Base-by-base conservation (phyloP, 768 basidiomycete species). In the Collybiopsis luxurians region DNA sequence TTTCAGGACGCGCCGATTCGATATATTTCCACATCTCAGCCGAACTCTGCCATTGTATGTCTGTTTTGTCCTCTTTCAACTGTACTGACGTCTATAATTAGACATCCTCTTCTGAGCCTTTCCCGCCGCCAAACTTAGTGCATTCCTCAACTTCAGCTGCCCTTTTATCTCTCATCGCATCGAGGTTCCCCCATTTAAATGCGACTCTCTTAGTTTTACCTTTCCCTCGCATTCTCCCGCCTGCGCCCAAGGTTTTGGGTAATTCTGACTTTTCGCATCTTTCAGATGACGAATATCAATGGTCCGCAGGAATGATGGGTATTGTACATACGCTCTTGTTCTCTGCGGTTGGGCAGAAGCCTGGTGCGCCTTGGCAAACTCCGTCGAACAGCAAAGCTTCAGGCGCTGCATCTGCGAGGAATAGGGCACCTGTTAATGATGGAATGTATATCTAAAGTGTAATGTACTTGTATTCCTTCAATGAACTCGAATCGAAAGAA, bases 61-160 rank as follows among this genome's bases (percentile, higher is more conserved):
- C 6, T 19, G 27, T 13, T 21, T 46, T 47, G 6, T 34, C 5
- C 31, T 13, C 31, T 6, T 34, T 34, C 31, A 34, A 34, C 31
- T 34, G 5, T 5, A 34, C 31, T 34, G 31, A 34, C 13, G 6
- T 34, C 31, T 34, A 13, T 13, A 34, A 5, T 34, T 30, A 82
- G 79, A 66, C 68, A 56, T 59, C 65, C 2, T 62, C 68, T 19
- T 69, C 74, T 0, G 61, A 75, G 49, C 66, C 65, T 1, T 84
- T 84, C 53, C 63, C 73, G 2, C 79, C 84, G 2, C 85, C 85
- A 15, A 86, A 86, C 60, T 71, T 87, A 31, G 64, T 85, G 44
- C 79, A 78, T 59, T 76, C 78, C 4, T 77, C 81, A 1, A 55
- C 45, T 17, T 77, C 83, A 0, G 83, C 85, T 4, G 74, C 84